These are phyloP conservation scores for Nectriaceae sp. DNA, from an alignment of 2,329 filamentous ascomycete species.

Conservation along the genomic window DNA sequence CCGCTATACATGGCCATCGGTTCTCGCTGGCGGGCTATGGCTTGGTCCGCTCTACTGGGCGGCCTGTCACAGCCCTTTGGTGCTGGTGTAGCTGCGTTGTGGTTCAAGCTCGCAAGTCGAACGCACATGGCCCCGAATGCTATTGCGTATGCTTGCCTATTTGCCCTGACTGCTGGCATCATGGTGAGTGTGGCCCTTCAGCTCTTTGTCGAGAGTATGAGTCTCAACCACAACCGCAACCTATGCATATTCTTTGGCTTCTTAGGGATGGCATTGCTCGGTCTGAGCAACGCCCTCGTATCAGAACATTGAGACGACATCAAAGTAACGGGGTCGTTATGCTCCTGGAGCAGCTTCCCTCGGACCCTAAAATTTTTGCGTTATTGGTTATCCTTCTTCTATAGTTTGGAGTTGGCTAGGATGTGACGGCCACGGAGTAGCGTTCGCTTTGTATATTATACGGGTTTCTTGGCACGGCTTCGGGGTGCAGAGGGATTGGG, in stretches of 20 bases:
- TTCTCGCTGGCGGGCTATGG: constrained; percentile 78
- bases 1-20: constrained; percentile 89
- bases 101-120: constrained; percentile 72
- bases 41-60: constrained; percentile 81
- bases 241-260: constrained; percentile 81
- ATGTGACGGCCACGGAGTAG: no score
- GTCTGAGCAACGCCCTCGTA: constrained; percentile 82
- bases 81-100: constrained; percentile 79
- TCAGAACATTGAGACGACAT: constrained; percentile 54
- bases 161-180: constrained; percentile 87
- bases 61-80: constrained; percentile 87
- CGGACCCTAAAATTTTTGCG: no score
- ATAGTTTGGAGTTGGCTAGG: constrained; percentile 9
- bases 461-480: no score
- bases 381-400: not conserved
- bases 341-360: no score
- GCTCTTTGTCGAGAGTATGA: constrained; percentile 83
- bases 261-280: constrained; percentile 84
- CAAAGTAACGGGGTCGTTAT: no score
- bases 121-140: constrained; percentile 52
- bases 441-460: no score
- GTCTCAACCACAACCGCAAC: constrained; percentile 76
- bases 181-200: constrained; percentile 94
- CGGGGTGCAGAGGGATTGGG: no score
- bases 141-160: constrained; percentile 77